Evolutionary conservation across 148 eudicot genomes (phyloP).

Genomic region (Vaccinium myrtillus): DNA sequence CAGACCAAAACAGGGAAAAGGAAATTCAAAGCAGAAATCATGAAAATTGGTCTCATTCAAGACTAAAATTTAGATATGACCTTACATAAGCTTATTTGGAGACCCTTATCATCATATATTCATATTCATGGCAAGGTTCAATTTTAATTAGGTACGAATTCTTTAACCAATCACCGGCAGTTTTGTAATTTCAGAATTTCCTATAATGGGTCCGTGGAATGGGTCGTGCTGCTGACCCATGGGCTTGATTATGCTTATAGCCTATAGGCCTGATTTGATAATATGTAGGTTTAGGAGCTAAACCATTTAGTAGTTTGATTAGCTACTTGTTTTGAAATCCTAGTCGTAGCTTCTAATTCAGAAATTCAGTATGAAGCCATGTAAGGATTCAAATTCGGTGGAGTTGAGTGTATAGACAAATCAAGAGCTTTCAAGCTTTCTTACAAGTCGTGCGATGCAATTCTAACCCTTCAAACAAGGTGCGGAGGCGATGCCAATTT

Average conservation of each 20-base stretch:
- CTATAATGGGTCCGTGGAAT: not conserved
- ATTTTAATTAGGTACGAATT: no score
- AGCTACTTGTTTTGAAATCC: not conserved
- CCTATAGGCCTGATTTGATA: not conserved
- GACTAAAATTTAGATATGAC: no score
- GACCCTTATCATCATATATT: not conserved
- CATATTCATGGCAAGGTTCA: not conserved
- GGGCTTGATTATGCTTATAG: not conserved
- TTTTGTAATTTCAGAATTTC: not conserved
- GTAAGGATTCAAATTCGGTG: no score
- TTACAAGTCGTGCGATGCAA: not conserved
- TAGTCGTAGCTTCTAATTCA: not conserved
- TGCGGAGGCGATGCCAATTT: not conserved
- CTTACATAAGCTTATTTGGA: no score
- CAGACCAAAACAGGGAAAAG: no score
- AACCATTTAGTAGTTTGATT: not conserved
- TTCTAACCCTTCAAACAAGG: not conserved
- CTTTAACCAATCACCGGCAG: not conserved
- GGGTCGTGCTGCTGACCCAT: not conserved
- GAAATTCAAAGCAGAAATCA: no score
- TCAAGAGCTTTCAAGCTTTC: not conserved
- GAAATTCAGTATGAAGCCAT: no score
- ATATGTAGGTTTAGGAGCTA: not conserved
- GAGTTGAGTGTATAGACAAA: not conserved
- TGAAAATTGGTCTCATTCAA: no score